Percentiles rank a stretch among this genome's conserved stretches.
These are phyloP conservation scores for Bisporella sp. DNA, from an alignment of 2,329 filamentous ascomycete species.

Conservation along the genomic window DNA sequence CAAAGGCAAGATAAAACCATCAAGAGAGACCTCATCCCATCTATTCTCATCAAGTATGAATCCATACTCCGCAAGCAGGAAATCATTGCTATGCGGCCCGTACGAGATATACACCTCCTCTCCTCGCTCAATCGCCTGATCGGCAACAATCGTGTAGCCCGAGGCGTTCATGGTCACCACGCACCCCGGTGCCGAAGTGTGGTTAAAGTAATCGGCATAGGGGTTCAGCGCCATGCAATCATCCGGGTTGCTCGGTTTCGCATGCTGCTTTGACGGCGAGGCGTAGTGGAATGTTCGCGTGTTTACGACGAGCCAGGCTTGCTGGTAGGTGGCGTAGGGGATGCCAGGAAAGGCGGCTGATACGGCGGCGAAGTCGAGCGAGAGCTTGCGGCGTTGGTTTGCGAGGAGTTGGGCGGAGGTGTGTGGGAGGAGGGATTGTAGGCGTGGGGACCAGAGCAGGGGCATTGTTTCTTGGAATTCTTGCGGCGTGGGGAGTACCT, in stretches of 20 bases:
- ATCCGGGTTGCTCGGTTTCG: constrained; percentile 35
- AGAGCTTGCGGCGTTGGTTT: constrained; percentile 47
- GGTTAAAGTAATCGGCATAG: constrained; percentile 67
- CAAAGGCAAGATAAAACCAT: constrained; percentile 20
- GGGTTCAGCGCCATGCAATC: constrained; percentile 66
- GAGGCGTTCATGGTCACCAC: constrained; percentile 41
- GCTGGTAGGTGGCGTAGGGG: constrained; percentile 35
- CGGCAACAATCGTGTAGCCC: constrained; percentile 49
- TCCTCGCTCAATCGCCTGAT: constrained; percentile 42
- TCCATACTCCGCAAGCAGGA: constrained; percentile 59
- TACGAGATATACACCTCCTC: constrained; percentile 66
- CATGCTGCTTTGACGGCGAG: constrained; percentile 21
- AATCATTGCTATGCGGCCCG: constrained; percentile 65
- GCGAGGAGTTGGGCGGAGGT: constrained; percentile 38
- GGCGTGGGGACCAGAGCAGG: constrained; percentile 40
- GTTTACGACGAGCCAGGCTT: constrained; percentile 54
- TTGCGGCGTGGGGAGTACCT: constrained; percentile 49
- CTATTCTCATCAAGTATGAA: constrained; percentile 26
- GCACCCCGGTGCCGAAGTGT: constrained; percentile 32
- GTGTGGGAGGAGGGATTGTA: constrained; percentile 39
- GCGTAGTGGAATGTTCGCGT: constrained; percentile 55
- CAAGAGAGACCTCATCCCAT: constrained; percentile 25
- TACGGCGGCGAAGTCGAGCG: constrained; percentile 38
- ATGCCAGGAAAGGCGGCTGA: constrained; percentile 34
- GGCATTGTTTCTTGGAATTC: constrained; percentile 56